Conservation (phyloP, 371 early-diverging fungal genomes). For the Blakeslea trispora region DNA sequence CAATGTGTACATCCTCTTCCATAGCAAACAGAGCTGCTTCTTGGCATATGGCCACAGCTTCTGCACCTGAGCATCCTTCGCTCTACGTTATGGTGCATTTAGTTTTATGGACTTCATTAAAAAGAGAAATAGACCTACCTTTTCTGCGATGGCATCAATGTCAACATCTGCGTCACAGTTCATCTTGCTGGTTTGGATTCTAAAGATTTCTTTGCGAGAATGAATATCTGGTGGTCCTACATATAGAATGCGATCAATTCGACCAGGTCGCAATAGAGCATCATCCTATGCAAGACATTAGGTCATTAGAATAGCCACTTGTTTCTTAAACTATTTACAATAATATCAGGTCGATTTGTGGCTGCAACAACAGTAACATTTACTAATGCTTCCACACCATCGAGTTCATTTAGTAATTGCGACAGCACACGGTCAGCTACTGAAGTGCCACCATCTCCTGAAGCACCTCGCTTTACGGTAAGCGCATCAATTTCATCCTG, state of each 20-base stretch:
- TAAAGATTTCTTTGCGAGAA: slow-evolving; percentile 83
- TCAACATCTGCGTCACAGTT: slow-evolving; percentile 62
- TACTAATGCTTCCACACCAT: slow-evolving; percentile 94
- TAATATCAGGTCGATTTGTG: slow-evolving; percentile 98
- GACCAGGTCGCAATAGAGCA: slow-evolving; percentile 94
- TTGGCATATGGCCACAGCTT: slow-evolving; percentile 92
- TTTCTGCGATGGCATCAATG: slow-evolving; percentile 56
- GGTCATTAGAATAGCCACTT: background rate
- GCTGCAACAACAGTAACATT: slow-evolving; percentile 98
- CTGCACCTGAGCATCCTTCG: slow-evolving; percentile 95
- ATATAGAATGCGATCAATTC: slow-evolving; percentile 95
- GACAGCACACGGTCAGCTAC: slow-evolving; percentile 94
- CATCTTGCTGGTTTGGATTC: slow-evolving; percentile 74
- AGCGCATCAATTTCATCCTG: slow-evolving; percentile 98
- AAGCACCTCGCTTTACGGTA: slow-evolving; percentile 77
- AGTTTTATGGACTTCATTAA: no score
- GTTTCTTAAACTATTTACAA: slow-evolving; percentile 54
- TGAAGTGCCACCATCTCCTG: slow-evolving; percentile 73
- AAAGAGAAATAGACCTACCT: slow-evolving; percentile 33
- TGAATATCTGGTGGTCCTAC: slow-evolving; percentile 87
- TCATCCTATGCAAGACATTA: slow-evolving; percentile 63
- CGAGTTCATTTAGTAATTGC: slow-evolving; percentile 92
- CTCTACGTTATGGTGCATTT: slow-evolving; percentile 45
- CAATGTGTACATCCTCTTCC: slow-evolving; percentile 77
- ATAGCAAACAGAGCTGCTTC: slow-evolving; percentile 92